Evolutionary conservation across 805 yeast species (phyloP).

Genomic region (Schizosaccharomyces pombe): DNA sequence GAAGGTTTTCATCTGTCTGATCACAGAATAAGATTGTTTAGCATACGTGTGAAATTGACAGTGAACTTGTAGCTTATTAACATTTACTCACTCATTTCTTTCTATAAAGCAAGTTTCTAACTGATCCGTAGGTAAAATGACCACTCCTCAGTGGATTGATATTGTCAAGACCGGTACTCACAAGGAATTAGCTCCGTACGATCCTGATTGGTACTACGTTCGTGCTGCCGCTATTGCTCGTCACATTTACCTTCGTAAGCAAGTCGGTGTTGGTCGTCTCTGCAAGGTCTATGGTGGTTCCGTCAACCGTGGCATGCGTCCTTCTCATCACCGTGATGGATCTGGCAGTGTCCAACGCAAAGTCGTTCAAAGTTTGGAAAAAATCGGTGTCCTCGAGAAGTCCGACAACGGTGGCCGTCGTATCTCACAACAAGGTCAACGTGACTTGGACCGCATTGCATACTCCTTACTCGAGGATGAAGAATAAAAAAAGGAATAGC

Average conservation of each 20-base stretch:
- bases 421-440: constrained; percentile 97
- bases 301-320: constrained; percentile 95
- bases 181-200: constrained; percentile 98
- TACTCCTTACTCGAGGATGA: constrained; percentile 6
- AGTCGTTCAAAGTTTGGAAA: constrained; percentile 93
- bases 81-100: no score
- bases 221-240: constrained; percentile 99
- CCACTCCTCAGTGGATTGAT: constrained; percentile 97
- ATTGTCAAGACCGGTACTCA: constrained; percentile 96
- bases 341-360: constrained; percentile 98
- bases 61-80: no score
- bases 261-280: constrained; percentile 96
- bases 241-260: constrained; percentile 98
- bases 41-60: no score
- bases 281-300: constrained; percentile 99
- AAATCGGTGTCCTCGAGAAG: constrained; percentile 89
- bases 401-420: constrained; percentile 98
- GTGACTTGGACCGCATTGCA: constrained; percentile 87
- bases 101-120: neutral
- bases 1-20: no score
- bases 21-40: no score
- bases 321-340: constrained; percentile 95
- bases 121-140: neutral
- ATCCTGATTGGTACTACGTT: constrained; percentile 62
- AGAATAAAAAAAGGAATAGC: constrained; percentile 8